Base-by-base conservation (phyloP, 176 grass and related monocot genomes). In the Carex cristatella region DNA sequence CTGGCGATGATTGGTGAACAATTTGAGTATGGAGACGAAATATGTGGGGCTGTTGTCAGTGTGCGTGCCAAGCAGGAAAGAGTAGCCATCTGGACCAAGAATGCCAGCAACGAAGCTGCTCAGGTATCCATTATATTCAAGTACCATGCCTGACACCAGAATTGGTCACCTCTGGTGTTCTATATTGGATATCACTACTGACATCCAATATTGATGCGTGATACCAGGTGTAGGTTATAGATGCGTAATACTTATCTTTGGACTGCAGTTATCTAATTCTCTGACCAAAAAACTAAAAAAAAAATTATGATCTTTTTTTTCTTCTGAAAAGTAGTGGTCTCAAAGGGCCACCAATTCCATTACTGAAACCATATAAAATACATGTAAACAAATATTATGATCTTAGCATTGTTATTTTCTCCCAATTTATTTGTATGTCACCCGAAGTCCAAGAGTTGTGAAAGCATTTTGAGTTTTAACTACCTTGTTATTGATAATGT, bases 21-120 rank as follows among this genome's bases (percentile, higher is more conserved):
- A 90, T 98, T 98, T 0, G 96, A 98, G 56, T 89, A 88, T 87
- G 96, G 96, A 48, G 96, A 98, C 72, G 96, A 98, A 85, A 94
- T 98, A 81, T 98, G 93, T 80, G 96, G 96, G 89, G 96, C 85
- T 2, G 96, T 98, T 2, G 87, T 98, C 78, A 94, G 87, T 13
- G 83, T 98, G 7, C 93, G 96, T 87, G 59, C 7, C 15, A 98
- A 94, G 68, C 96, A 94, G 79, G 96, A 98, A 86, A 94, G 75
- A 85, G 90, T 98, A 79, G 89, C 89, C 69, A 90, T 98, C 62
- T 99, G 96, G 96, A 99, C 96, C 11, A 99, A 95, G 82, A 85
- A 95, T 91, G 93, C 96, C 81, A 84, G 84, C 32, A 95, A 99
- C 84, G 93, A 99, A 92, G 67, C 91, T 90, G 96, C 93, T 83